Conservation (phyloP, 176 grass and related monocot species). For the Triticum urartu region DNA sequence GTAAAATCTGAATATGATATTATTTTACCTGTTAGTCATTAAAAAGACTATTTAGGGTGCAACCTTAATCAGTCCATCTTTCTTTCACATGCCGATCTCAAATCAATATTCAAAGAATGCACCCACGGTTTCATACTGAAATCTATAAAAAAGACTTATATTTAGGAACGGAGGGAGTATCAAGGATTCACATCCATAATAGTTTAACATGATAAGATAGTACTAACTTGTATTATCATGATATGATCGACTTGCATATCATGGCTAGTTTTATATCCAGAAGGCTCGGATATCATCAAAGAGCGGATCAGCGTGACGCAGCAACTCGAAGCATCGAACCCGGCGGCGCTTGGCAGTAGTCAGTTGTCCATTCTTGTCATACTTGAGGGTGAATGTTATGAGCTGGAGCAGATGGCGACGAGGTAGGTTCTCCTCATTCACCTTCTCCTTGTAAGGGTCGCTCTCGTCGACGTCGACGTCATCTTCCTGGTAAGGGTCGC, state of each 20-base stretch:
- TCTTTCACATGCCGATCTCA: too few species aligned
- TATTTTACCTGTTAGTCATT: too few species aligned
- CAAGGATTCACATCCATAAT: not conserved
- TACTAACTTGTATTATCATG: not conserved
- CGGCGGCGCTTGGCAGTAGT: not conserved
- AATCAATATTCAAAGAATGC: too few species aligned
- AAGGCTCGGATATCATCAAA: not conserved
- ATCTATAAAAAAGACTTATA: too few species aligned
- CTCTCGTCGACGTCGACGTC: not conserved
- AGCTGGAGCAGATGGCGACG: not conserved
- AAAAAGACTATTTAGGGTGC: too few species aligned
- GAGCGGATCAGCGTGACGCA: not conserved
- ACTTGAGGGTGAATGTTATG: not conserved
- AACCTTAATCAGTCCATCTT: too few species aligned
- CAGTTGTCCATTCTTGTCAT: not conserved
- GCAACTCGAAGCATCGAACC: not conserved
- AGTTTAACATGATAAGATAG: too few species aligned
- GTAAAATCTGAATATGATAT: too few species aligned
- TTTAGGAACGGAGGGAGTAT: too few species aligned
- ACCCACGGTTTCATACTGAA: too few species aligned
- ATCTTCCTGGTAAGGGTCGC: too few species aligned
- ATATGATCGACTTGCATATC: not conserved
- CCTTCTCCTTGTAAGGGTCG: not conserved
- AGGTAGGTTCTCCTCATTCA: not conserved
- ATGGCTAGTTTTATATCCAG: not conserved